phyloP scores from a whole-genome alignment of 192 early-diverging fungal species.

The Coemansia sp. region DNA sequence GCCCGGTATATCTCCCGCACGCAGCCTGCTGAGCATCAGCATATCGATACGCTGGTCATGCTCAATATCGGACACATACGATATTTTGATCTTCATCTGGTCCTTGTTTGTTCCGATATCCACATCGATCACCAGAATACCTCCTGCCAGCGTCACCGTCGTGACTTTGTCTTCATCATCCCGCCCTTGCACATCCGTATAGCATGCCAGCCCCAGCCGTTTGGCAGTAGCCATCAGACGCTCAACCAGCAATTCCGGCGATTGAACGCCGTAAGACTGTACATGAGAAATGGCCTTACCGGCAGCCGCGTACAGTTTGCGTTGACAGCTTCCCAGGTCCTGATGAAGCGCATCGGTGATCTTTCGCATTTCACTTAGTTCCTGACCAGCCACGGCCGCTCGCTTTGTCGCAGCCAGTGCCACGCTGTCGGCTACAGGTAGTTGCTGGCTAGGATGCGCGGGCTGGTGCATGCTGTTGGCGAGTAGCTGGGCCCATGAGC shows the following conservation, averaged over 20 bases:
- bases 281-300: constrained; percentile 26
- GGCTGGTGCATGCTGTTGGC: constrained; percentile 3
- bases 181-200: constrained; percentile 32
- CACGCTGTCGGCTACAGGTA: neutral
- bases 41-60: constrained; percentile 43
- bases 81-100: constrained; percentile 39
- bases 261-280: neutral
- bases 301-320: constrained; percentile 30
- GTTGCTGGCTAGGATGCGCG: neutral
- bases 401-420: constrained; percentile 15
- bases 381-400: constrained; percentile 19
- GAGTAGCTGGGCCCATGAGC: constrained; percentile 28
- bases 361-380: constrained; percentile 39
- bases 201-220: constrained; percentile 36
- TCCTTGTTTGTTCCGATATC: constrained; percentile 23
- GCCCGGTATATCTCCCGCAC: constrained; percentile 26
- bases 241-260: constrained; percentile 20
- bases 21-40: constrained; percentile 28
- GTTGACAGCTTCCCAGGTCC: constrained; percentile 21
- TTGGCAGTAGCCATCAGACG: constrained; percentile 26
- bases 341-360: constrained; percentile 30
- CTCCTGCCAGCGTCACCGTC: constrained; percentile 47
- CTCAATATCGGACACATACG: constrained; percentile 41
- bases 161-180: constrained; percentile 13
- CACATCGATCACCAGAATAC: constrained; percentile 46